Evolutionary conservation across 2,329 filamentous ascomycete genomes (phyloP), one percentile per base, ranked within the genome.

Genomic region (Dactylellina drechsleri): DNA sequence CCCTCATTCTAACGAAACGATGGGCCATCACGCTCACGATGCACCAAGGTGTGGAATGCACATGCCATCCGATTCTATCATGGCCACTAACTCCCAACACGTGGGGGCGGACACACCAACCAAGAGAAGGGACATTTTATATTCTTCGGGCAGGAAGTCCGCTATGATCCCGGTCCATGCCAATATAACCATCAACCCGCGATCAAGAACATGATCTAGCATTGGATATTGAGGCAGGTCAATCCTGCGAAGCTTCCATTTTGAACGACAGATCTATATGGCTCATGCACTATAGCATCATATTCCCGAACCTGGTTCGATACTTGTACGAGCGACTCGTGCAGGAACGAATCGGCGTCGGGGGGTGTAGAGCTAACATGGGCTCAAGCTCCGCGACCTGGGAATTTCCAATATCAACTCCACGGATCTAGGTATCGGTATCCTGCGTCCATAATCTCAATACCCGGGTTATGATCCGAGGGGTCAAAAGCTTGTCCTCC

Each of bases 391-490:
- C n/a, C 40, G 12, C 15, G 41, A 62, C 47, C 66, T 58, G 43
- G 66, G 66, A 70, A 62, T 62, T 53, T 40, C 49, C 43, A 26
- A 47, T 49, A 36, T 26, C 50, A 36, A 47, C 31, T 45, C 56
- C 57, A 70, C 66, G 66, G 66, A 61, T 62, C 57, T 57, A 5
- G 6, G 31, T 10, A 62, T 70, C 66, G 66, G 66, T 26, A 31
- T 62, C 57, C 60, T 65, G 54, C 67, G 49, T 50, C 40, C 40
- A 26, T 16, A 53, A 59, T 60, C 64, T 56, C 53, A 36, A 20
- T 43, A 57, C 15, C 52, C 18, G 18, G 31, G 31, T 36, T 16
- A 40, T 57, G 18, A 41, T 15, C 50, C 15, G 40, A 65, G 65
- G 59, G 54, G 66, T 43, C 67, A 64, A 65, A 58, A 52, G 16